Evolutionary conservation across 2,329 filamentous ascomycete species (phyloP), one percentile per base, ranked within the genome.

Genomic region (Diaporthe sp.): DNA sequence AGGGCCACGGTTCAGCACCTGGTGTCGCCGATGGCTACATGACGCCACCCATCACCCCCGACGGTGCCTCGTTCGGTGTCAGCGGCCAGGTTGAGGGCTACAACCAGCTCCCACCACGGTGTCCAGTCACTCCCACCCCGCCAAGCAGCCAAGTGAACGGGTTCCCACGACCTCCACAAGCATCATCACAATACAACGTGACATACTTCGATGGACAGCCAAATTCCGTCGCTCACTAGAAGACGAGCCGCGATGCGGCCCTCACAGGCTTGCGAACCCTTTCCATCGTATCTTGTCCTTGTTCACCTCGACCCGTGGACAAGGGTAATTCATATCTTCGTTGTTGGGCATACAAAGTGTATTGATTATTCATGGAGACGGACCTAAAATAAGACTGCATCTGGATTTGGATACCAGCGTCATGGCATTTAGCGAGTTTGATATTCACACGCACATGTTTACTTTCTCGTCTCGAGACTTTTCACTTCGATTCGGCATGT

Each of bases 11-110:
- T 77, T 86, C 89, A 69, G 84, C 86, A n/a, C 85, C 90, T 70
- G 87, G 87, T 69, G 88, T 92, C 77, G 90, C 92, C 50, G 90
- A 94, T 77, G 94, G 94, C 73, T 95, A 95, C 83, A 89, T 96
- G 78, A 97, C 94, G 22, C 94, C 94, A 35, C 94, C 94, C 1
- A 96, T 97, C 81, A 97, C 94, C 0, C 94, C 94, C 6, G 94
- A 96, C 76, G 90, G 91, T 10, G 87, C 89, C 69, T 87, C 85
- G 78, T 91, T 91, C 70, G 85, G 82, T 39, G 83, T 84, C 65
- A 82, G 84, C 63, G 83, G 82, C 50, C 81, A 80, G 10, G 82
- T 84, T 66, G 88, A 88, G 79, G 88, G 89, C 68, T 88, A 88
- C 77, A 32, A 44, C n/a, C 82, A 84, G 32, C 70, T 87, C 39